A percentile compares a stretch with the other conserved stretches of the same genome.
Conservation (phyloP, 192 early-diverging fungal species). For the Podochytrium sp. region DNA sequence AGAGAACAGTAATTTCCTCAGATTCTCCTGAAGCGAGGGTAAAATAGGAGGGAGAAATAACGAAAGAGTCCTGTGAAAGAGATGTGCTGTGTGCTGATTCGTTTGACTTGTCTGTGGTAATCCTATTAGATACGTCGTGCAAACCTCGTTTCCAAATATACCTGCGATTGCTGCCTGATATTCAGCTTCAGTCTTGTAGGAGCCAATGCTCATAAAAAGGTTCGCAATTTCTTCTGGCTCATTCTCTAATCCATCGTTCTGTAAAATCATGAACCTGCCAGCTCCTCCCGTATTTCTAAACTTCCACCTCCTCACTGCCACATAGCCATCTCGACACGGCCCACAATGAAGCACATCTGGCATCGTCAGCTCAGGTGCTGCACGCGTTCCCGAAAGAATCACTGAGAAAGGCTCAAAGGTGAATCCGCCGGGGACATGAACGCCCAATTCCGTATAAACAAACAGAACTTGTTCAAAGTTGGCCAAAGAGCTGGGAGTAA, state of each 20-base stretch:
- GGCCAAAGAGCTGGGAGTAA: constrained; percentile 48
- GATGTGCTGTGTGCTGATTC: neutral
- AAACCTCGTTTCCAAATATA: neutral
- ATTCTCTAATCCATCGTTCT: constrained; percentile 14
- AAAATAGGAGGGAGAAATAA: constrained; percentile 48
- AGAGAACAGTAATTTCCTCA: constrained; percentile 37
- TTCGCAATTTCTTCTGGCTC: constrained; percentile 37
- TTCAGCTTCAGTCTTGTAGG: neutral
- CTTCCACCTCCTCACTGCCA: constrained; percentile 33
- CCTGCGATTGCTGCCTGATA: constrained; percentile 1
- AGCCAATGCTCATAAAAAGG: constrained; percentile 36
- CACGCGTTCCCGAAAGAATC: constrained; percentile 38
- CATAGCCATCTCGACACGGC: constrained; percentile 45
- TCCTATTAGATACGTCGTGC: neutral
- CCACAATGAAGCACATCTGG: constrained; percentile 52
- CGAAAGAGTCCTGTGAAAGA: constrained; percentile 34
- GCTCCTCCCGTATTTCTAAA: constrained; percentile 48
- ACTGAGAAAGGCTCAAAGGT: constrained; percentile 34
- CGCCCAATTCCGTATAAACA: constrained; percentile 43
- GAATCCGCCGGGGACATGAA: neutral
- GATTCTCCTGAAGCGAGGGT: constrained; percentile 33
- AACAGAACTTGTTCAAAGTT: constrained; percentile 43
- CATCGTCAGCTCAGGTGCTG: constrained; percentile 45
- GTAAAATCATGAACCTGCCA: constrained; percentile 47
- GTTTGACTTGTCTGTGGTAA: neutral